Base-by-base conservation (phyloP, 2,329 filamentous ascomycete genomes). In the Cladosporium cucumerinum region DNA sequence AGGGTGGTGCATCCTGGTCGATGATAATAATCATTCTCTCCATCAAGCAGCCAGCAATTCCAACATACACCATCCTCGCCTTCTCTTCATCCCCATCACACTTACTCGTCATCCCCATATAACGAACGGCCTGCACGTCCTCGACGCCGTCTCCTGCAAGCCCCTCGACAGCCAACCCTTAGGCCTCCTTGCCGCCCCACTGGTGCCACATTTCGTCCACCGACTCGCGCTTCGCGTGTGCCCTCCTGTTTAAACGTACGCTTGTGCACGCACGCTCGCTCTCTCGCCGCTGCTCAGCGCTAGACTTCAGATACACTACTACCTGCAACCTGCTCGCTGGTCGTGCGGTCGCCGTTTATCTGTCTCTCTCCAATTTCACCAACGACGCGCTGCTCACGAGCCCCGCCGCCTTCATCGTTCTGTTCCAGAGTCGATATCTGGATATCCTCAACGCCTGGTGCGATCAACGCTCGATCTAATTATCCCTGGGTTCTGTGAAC, bases 401-500 rank as follows among this genome's bases (percentile, higher is more conserved):
- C 62, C 54, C 63, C 39, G n/a, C 39, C 36, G 14, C 14, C 8
- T 4, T 4, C 34, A 65, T 64, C 67, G 48, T 43, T 26, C 57
- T 28, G 52, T 49, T 34, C 55, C 34, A 51, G 28, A 21, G n/a
- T 34, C 61, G 61, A 59, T 64, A 64, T 64, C 61, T 64, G 63
- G 63, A 61, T 60, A 65, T 65, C 63, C 46, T 57, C 58, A 65
- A 64, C 54, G 54, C 54, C 60, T 57, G 60, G 51, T 36, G 43
- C 65, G 39, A 63, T 54, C 54, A 43, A 61, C 66, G 69, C 55
- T 69, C 67, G 58, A 69, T 69, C 72, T 72, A 69, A 67, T 73
- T 66, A 68, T 70, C 66, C 67, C 60, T 65, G 65, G 58, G 26
- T 32, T 66, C 67, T 66, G 69, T 66, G 69, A 70, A 66, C 69